Evolutionary conservation across 176 grass and related monocot species (phyloP), one percentile per base, ranked within the genome.

Genomic region (Hsuehochloa calcarea): DNA sequence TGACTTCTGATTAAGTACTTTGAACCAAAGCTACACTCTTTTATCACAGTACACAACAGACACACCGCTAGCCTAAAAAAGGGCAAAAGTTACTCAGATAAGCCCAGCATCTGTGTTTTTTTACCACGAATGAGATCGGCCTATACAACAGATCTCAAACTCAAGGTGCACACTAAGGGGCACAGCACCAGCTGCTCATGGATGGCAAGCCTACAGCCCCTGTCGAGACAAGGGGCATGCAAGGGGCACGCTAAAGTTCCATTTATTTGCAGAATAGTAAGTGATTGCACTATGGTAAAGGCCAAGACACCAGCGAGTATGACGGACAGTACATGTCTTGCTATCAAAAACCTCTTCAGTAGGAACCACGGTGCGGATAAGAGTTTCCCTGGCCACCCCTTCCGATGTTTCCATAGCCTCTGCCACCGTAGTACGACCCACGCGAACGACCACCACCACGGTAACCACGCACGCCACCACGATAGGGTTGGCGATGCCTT

Each of bases 341-440:
- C 38, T 79, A 79, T 55, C 22, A 45, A 88, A 82, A 78, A 54
- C 75, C 80, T 70, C 67, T 77, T 60, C 76, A 58, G 31, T 94
- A 91, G 19, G 90, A 79, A 56, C 51, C 84, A 39, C 84, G 66
- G 5, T 84, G 73, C 20, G 85, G 46, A 50, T 83, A 80, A 4
- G 73, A 70, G 43, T 88, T 79, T 64, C 90, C 93, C 62, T 77
- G 89, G 37, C 78, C 86, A 43, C 74, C 89, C 41, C 84, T 75
- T 5, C 77, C 80, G 35, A 58, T 85, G 44, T 85, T 84, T 20
- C 92, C 90, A 61, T 94, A 87, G 49, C 84, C 87, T 77, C 93
- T 78, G 10, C 87, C 90, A 61, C 90, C 82, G 5, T 94, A 92
- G 82, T 94, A 94, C 0, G 72, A 80, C 50, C 90, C 90, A 60